phyloP scores from a whole-genome alignment of 495 filamentous ascomycete genomes.

The Xylaria nigripes region DNA sequence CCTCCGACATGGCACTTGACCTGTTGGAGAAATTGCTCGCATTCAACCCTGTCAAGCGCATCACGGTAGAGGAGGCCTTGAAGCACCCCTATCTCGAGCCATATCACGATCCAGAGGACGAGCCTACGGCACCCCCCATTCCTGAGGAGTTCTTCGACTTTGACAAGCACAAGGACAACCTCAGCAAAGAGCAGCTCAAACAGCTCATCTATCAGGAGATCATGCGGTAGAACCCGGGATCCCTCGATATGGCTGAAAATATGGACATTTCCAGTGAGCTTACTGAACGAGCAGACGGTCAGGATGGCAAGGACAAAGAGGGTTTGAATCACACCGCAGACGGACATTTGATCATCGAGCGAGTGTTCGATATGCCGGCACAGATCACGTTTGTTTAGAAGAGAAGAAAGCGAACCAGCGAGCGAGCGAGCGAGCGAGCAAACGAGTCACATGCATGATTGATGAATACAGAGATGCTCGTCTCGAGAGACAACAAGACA shows the following conservation, averaged over 20 bases:
- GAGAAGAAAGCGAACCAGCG: not conserved
- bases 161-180: conserved; percentile 97
- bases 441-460: conserved; percentile 1
- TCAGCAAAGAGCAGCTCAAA: conserved; percentile 98
- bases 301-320: not conserved
- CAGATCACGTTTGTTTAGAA: conserved; percentile 1
- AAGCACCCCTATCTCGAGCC: conserved; percentile 98
- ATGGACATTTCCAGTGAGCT: not conserved
- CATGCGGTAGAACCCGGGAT: conserved; percentile 67
- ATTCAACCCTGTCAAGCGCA: conserved; percentile 98
- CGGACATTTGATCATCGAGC: not conserved
- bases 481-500: not conserved
- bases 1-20: conserved; percentile 85
- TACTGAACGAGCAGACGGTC: not conserved
- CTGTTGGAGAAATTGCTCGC: conserved; percentile 91
- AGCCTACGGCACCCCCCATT: conserved; percentile 92
- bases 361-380: conserved; percentile 1
- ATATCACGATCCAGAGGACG: conserved; percentile 98
- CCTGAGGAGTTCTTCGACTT: conserved; percentile 99
- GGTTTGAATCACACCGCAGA: not conserved
- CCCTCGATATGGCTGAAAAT: not conserved
- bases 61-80: conserved; percentile 93
- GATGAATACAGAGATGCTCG: not conserved
- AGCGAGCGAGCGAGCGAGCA: not conserved
- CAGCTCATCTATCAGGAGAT: conserved; percentile 96